Evolutionary conservation across 2,329 filamentous ascomycete species (phyloP).

Genomic region (Fulvia fulva): DNA sequence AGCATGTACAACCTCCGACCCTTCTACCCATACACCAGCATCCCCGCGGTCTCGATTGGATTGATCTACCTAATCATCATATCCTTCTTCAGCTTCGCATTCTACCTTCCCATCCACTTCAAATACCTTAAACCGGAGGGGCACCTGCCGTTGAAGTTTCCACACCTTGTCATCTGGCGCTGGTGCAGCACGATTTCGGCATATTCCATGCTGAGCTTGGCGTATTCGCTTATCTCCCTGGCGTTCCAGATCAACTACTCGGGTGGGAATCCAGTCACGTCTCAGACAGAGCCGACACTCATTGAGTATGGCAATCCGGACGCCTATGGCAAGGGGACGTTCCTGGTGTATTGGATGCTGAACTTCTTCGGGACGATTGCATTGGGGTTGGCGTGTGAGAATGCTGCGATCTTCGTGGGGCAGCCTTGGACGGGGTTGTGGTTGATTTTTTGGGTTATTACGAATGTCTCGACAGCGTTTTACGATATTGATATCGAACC

Average conservation of each 20-base stretch:
- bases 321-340: constrained; percentile 55
- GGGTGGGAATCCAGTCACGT: constrained; percentile 40
- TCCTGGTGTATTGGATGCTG: constrained; percentile 53
- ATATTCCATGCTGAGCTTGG: constrained; percentile 60
- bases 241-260: constrained; percentile 61
- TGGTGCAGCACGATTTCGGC: constrained; percentile 53
- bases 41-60: constrained; percentile 58
- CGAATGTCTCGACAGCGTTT: constrained; percentile 59
- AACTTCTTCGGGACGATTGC: constrained; percentile 61
- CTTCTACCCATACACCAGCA: constrained; percentile 52
- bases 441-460: constrained; percentile 65
- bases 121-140: constrained; percentile 52
- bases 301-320: constrained; percentile 42
- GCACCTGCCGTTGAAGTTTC: constrained; percentile 56
- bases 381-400: constrained; percentile 61
- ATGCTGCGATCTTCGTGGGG: constrained; percentile 60
- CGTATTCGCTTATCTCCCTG: constrained; percentile 60
- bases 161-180: constrained; percentile 57
- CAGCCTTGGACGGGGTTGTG: constrained; percentile 60
- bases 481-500: constrained; percentile 58
- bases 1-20: constrained; percentile 56
- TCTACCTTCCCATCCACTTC: constrained; percentile 59
- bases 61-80: constrained; percentile 66
- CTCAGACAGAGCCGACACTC: constrained; percentile 40
- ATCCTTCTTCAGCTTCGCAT: constrained; percentile 62